Evolutionary conservation across 2,329 filamentous ascomycete species (phyloP).

Genomic region (Drechslerella coelobrocha): DNA sequence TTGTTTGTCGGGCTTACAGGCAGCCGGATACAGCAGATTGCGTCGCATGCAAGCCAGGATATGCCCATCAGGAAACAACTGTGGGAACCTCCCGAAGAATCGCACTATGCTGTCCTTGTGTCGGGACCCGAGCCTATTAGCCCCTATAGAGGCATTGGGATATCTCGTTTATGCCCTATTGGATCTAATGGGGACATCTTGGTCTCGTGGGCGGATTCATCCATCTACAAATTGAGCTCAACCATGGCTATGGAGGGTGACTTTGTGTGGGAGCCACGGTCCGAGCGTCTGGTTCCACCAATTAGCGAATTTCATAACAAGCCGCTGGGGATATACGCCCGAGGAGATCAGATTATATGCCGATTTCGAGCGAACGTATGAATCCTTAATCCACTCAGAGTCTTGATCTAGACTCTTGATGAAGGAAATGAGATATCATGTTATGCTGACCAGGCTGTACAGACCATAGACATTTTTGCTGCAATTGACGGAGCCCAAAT

Average conservation of each 20-base stretch:
- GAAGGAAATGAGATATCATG: neutral
- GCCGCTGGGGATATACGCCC: slow-evolving; percentile 25
- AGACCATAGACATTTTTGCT: slow-evolving; percentile 40
- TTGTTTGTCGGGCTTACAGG: slow-evolving; percentile 33
- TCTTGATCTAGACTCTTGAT: no score
- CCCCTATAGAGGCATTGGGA: slow-evolving; percentile 5
- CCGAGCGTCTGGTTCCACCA: slow-evolving; percentile 19
- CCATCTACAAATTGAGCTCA: slow-evolving; percentile 25
- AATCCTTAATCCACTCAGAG: neutral
- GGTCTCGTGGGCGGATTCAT: slow-evolving; percentile 44
- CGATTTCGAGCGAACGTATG: slow-evolving; percentile 30
- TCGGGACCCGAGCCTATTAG: slow-evolving; percentile 21
- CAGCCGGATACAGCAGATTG: slow-evolving; percentile 34
- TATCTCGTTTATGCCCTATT: slow-evolving; percentile 34
- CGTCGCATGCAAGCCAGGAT: slow-evolving; percentile 8
- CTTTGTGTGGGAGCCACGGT: slow-evolving; percentile 36
- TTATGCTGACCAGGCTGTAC: neutral
- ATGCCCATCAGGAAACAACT: slow-evolving; percentile 13
- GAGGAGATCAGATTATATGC: slow-evolving; percentile 36
- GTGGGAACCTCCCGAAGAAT: slow-evolving; percentile 23
- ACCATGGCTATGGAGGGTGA: slow-evolving; percentile 11
- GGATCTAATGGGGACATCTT: slow-evolving; percentile 29
- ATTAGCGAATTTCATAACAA: slow-evolving; percentile 4
- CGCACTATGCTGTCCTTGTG: slow-evolving; percentile 17
- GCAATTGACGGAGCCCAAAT: slow-evolving; percentile 14